Evolutionary conservation across 345 rosid genomes (phyloP), one percentile per base, ranked within the genome.

Genomic region (Lagerstroemia speciosa): DNA sequence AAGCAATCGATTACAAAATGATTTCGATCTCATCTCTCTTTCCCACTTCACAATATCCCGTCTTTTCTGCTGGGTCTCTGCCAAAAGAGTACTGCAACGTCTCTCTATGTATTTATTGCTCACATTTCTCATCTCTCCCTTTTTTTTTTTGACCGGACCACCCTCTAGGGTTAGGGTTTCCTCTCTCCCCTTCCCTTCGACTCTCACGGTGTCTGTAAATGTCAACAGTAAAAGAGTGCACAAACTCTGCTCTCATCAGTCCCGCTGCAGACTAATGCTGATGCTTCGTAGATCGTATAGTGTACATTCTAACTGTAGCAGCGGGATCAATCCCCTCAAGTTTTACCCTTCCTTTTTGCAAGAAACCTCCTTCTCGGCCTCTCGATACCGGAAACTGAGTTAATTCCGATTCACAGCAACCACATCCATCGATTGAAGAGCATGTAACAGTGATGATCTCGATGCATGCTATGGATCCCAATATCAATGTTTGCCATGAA

Each of bases 1-100:
- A 80, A 79, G 83, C 79, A 77, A 77, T 82, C 81, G 81, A 82
- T 82, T 82, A 79, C 86, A 73, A 77, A 79, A 82, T 82, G 73
- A 79, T 79, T 77, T 78, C 48, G 34, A 34, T 48, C 55, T 48
- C 26, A 19, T 46, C 67, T 77, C 66, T 71, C 29, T 20, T 38
- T 24, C n/a, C 24, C 52, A 6, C 33, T 62, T 29, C 65, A 37
- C 68, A 31, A 62, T 62, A 29, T 62, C 65, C 65, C 65, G 65
- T 62, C 65, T 62, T 62, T 65, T 65, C 67, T 65, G 67, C 67
- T 65, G 67, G 27, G 27, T 27, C 64, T 60, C 64, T 64, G 67
- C 67, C 43, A 34, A 64, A 37, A 34, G 32, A 37, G 67, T 38
- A 24, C 67, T 65, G 67, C 32, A 15, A 17, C 20, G 33, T 65